A percentile compares a stretch with the other conserved stretches of the same genome.
Conservation (phyloP, 257 asterid species). For the Solanum piurae region DNA sequence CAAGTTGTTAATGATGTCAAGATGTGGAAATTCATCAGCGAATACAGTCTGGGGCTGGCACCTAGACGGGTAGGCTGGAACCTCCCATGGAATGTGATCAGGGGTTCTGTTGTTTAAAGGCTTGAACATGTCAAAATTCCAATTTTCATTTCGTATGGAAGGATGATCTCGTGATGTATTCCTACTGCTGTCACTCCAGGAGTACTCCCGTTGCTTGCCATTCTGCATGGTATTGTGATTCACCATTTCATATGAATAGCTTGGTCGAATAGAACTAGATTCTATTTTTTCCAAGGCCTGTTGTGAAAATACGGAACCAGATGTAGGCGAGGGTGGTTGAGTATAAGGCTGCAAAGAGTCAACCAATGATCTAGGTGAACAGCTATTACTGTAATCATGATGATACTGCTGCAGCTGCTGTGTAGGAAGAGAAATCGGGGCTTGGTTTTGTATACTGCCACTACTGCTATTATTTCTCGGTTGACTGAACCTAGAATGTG, state of each 20-base stretch:
- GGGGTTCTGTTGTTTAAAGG: constrained; percentile 32
- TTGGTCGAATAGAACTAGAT: constrained; percentile 17
- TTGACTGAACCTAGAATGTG: not conserved
- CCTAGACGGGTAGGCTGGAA: constrained; percentile 44
- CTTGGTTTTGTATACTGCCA: not conserved
- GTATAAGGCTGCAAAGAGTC: constrained; percentile 30
- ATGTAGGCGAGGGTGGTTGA: constrained; percentile 28
- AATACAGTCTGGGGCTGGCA: constrained; percentile 28
- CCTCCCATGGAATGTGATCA: constrained; percentile 40
- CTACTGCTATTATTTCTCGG: not conserved
- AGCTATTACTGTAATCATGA: not conserved
- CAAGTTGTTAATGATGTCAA: constrained; percentile 71
- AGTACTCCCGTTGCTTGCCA: constrained; percentile 44
- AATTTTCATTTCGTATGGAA: constrained; percentile 22
- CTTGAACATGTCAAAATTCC: constrained; percentile 23
- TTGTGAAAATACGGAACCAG: constrained; percentile 31
- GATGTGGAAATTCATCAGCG: constrained; percentile 35
- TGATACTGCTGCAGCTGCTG: not conserved
- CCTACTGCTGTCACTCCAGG: constrained; percentile 31
- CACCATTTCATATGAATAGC: constrained; percentile 46
- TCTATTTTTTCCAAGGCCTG: constrained; percentile 40
- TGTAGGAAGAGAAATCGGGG: not conserved
- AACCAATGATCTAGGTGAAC: constrained; percentile 29
- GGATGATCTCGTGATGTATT: constrained; percentile 19
- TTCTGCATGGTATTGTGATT: constrained; percentile 30